Evolutionary conservation across 257 asterid genomes (phyloP).

Genomic region (Galeopsis tetrahit): DNA sequence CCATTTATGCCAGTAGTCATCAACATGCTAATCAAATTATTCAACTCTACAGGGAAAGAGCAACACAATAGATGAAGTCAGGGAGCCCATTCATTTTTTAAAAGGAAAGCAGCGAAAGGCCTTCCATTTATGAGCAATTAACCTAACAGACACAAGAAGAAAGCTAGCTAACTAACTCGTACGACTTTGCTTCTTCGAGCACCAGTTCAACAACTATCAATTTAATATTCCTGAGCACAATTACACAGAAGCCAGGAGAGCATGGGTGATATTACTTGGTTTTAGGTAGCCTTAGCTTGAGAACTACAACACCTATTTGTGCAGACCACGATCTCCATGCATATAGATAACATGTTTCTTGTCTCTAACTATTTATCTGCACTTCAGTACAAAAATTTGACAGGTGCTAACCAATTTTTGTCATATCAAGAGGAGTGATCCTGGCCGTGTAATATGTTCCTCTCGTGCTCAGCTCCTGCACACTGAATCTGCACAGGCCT

Average conservation of each 20-base stretch:
- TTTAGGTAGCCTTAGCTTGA: constrained; percentile 23
- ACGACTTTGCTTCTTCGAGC: constrained; percentile 18
- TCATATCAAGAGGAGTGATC: constrained; percentile 89
- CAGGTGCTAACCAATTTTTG: constrained; percentile 68
- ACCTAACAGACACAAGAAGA: background rate
- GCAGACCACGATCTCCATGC: constrained; percentile 21
- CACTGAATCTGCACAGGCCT: constrained; percentile 95
- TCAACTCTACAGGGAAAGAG: constrained; percentile 11
- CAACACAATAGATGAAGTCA: constrained; percentile 1
- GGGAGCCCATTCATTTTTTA: background rate
- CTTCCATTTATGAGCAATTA: constrained; percentile 3
- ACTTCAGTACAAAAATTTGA: constrained; percentile 15
- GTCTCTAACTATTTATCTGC: constrained; percentile 12
- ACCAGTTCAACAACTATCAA: constrained; percentile 17
- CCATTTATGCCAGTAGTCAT: constrained; percentile 14
- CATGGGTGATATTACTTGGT: constrained; percentile 9
- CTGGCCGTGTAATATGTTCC: constrained; percentile 97
- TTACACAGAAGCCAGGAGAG: constrained; percentile 17
- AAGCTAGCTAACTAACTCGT: constrained; percentile 19
- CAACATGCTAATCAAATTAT: background rate
- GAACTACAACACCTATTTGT: background rate
- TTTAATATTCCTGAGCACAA: background rate
- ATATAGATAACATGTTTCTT: background rate
- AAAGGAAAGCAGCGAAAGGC: too few species aligned
- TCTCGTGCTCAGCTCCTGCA: constrained; percentile 94